Percentiles rank a stretch among this genome's conserved stretches.
Conservation (phyloP, 805 yeast species). For the Cephaloascus albidus region DNA sequence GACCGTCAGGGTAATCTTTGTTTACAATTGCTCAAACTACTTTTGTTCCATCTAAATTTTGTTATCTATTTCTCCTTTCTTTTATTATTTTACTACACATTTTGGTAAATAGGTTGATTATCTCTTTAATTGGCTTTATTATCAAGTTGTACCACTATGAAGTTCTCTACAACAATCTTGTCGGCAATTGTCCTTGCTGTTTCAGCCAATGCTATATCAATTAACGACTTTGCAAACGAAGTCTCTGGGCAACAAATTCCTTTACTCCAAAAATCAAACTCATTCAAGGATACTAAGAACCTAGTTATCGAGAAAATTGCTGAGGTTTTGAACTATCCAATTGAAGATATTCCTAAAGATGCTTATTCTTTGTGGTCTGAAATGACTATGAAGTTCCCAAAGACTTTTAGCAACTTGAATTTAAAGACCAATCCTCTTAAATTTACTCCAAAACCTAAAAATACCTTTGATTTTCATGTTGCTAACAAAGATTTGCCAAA, state of each 20-base stretch:
- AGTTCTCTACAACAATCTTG: background rate
- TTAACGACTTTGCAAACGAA: background rate
- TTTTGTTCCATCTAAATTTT: no score
- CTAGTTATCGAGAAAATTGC: constrained; percentile 38
- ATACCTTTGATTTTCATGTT: constrained; percentile 25
- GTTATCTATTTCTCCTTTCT: no score
- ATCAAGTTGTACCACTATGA: no score
- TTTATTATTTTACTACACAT: no score
- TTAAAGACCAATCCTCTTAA: constrained; percentile 40
- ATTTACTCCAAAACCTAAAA: constrained; percentile 4
- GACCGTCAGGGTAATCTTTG: no score
- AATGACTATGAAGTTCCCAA: constrained; percentile 51
- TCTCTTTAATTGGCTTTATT: no score
- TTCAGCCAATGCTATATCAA: background rate
- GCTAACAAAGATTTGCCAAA: constrained; percentile 26
- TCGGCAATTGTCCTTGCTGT: background rate
- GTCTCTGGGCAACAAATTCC: background rate
- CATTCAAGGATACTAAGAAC: constrained; percentile 5
- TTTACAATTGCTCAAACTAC: no score
- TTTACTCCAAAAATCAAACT: constrained; percentile 1
- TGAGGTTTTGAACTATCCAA: constrained; percentile 39
- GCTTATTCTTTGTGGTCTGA: constrained; percentile 53
- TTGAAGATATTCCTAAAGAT: constrained; percentile 37
- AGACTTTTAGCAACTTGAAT: constrained; percentile 38
- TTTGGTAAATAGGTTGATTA: no score